Evolutionary conservation across 495 filamentous ascomycete genomes (phyloP).

Genomic region (Daldinia childiae): DNA sequence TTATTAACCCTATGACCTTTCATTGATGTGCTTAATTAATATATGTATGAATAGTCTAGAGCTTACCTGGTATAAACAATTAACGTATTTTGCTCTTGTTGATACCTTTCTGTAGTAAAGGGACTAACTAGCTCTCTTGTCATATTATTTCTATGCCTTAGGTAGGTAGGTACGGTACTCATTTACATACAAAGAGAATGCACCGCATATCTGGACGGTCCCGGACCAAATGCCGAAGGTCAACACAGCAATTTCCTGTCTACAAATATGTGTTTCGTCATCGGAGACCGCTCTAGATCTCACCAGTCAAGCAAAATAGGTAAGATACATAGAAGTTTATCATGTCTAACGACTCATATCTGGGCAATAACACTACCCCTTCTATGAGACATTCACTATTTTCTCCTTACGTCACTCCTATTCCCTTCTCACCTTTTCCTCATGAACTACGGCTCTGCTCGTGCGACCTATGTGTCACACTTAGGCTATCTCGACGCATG

Average conservation of each 20-base stretch:
- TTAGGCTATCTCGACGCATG: neutral
- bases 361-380: neutral
- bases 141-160: neutral
- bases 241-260: neutral
- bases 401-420: neutral
- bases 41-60: neutral
- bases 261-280: constrained; percentile 29
- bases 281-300: neutral
- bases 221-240: neutral
- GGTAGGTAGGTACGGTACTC: neutral
- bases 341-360: constrained; percentile 1
- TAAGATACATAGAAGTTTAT: constrained; percentile 1
- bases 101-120: constrained; percentile 12
- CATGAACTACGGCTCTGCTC: constrained; percentile 7
- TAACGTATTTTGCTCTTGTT: neutral
- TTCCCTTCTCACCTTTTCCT: neutral
- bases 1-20: neutral
- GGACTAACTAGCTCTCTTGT: neutral
- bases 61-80: neutral
- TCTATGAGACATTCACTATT: neutral
- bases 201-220: neutral
- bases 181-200: constrained; percentile 8
- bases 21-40: neutral
- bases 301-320: neutral
- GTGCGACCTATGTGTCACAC: constrained; percentile 13